Conservation (phyloP, 164 flowering plant genomes). For the Magnolia sinica region DNA sequence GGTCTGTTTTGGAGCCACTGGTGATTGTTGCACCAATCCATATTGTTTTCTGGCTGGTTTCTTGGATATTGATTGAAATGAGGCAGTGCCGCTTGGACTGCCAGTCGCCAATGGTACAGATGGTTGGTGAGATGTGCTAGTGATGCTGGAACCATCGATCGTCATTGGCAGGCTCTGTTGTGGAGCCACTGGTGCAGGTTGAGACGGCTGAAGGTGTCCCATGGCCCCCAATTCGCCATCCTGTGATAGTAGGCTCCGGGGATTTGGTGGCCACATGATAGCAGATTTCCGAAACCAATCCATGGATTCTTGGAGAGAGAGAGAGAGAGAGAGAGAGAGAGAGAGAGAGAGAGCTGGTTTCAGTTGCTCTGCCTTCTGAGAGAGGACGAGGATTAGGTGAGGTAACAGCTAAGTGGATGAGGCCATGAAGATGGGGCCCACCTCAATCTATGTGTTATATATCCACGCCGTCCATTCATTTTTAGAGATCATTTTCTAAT, state of each 20-base stretch:
- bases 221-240: neutral
- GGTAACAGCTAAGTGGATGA: too few relatives aligned
- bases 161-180: neutral
- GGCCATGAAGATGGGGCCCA: too few relatives aligned
- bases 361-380: too few relatives aligned
- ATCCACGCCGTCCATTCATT: too few relatives aligned
- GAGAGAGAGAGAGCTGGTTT: too few relatives aligned
- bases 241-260: neutral
- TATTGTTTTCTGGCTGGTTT: too few relatives aligned
- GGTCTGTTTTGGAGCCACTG: neutral
- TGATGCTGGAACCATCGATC: neutral
- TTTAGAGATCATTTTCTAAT: too few relatives aligned
- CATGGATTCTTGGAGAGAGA: too few relatives aligned
- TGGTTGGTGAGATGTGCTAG: neutral
- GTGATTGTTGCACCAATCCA: neutral
- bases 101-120: neutral
- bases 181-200: neutral
- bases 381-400: too few relatives aligned
- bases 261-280: neutral
- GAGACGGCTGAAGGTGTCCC: neutral
- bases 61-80: neutral
- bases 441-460: too few relatives aligned
- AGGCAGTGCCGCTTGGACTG: neutral
- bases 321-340: too few relatives aligned
- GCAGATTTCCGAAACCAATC: too few relatives aligned